phyloP scores from a whole-genome alignment of 2,329 filamentous ascomycete genomes.

The Cordyceps tenuipes region DNA sequence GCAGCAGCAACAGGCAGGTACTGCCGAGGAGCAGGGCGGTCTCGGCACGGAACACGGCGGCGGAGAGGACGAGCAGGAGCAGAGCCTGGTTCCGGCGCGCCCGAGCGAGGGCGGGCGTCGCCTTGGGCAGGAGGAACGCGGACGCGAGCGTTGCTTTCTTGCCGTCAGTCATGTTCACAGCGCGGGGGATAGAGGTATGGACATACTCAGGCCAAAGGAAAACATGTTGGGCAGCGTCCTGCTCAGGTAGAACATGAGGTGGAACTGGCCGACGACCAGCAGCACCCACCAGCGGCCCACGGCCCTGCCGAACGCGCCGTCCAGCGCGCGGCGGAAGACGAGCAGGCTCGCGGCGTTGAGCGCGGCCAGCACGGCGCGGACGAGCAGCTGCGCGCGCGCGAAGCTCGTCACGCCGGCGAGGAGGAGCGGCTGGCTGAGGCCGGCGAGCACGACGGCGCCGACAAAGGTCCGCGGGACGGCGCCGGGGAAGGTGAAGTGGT shows the following conservation, averaged over 20 bases:
- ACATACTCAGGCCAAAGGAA: constrained; percentile 75
- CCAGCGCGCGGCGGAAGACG: constrained; percentile 55
- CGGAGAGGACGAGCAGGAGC: constrained; percentile 68
- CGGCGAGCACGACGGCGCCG: constrained; percentile 69
- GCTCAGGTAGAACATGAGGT: constrained; percentile 86
- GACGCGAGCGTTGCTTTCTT: constrained; percentile 56
- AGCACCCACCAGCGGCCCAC: constrained; percentile 72
- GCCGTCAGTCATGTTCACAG: neutral
- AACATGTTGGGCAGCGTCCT: constrained; percentile 95
- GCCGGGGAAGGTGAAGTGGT: constrained; percentile 85
- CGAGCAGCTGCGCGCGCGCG: constrained; percentile 50
- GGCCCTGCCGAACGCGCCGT: constrained; percentile 56
- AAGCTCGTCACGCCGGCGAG: constrained; percentile 32
- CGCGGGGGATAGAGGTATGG: neutral
- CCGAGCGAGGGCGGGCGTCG: constrained; percentile 19
- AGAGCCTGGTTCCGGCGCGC: constrained; percentile 55
- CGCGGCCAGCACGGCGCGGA: constrained; percentile 68
- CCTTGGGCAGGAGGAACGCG: constrained; percentile 34
- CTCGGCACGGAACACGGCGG: constrained; percentile 83
- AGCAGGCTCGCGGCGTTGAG: constrained; percentile 64
- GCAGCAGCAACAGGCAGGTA: constrained; percentile 56
- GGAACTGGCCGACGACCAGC: constrained; percentile 79
- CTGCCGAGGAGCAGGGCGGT: constrained; percentile 70
- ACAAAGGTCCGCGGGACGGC: constrained; percentile 87
- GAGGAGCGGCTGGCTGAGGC: constrained; percentile 59